Base-by-base conservation (phyloP, 2,329 filamentous ascomycete genomes). In the Colletotrichum noveboracense region DNA sequence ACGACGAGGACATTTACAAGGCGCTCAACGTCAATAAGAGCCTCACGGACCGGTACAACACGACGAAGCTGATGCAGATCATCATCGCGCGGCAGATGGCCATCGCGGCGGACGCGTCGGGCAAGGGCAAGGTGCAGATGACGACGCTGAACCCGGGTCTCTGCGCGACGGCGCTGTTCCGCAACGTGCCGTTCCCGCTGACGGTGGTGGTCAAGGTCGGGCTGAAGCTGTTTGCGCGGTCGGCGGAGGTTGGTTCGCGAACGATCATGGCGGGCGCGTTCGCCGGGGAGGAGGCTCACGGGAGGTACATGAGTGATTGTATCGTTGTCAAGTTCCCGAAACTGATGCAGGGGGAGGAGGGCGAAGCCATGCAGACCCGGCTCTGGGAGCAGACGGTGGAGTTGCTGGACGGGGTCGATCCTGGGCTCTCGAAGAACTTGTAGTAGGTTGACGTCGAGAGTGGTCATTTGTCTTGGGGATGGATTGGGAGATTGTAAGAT, bases 331-430 rank as follows among this genome's bases (percentile, higher is more conserved):
- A 65, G 28, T 77, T 78, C 64, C 80, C 82, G 7, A 66, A 70
- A 12, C 52, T 76, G 7, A 81, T 84, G 79, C 68, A 78, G 8
- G 81, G 86, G 7, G 80, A 83, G 7, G 82, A 86, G 38, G 88
- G 87, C 1, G 78, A 79, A 48, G 69, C 80, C 67, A 74, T 81
- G 69, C 85, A 85, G 73, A 78, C 80, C 61, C 84, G 80, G 73
- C 79, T 88, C 4, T 89, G 84, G 79, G 81, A 78, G 18, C 87
- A 90, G 81, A 76, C 89, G 77, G 62, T 86, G 76, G 83, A 78
- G 13, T 80, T 87, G 24, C 70, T 90, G 34, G 87, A 89, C 66
- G 81, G 67, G 5, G 83, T 89, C 36, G 82, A 87, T 75, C 84
- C 86, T 1, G 85, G 85, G 0, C 78, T 88, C 16, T 80, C 77